Evolutionary conservation across 2,329 filamentous ascomycete species (phyloP), one percentile per base, ranked within the genome.

Genomic region (Hortaea sp.): DNA sequence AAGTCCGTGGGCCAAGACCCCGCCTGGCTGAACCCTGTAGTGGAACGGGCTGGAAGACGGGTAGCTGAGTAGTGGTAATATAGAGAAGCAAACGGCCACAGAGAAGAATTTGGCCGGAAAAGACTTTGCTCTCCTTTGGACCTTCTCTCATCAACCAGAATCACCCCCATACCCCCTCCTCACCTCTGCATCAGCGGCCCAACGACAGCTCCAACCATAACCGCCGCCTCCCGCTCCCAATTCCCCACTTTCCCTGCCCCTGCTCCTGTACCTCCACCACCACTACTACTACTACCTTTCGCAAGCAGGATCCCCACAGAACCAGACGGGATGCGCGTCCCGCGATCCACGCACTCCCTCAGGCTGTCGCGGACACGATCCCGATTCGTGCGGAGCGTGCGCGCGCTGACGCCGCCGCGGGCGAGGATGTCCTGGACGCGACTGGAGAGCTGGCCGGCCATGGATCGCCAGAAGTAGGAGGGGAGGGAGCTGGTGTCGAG

Each of bases 221-320:
- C 89, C 1, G 89, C 88, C 41, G 89, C 84, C 68, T 97, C 92
- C 35, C 90, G 77, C 59, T 95, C 90, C 87, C 88, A 95, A 46
- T 71, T 76, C 69, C 72, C 51, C 64, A 68, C 52, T 60, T 38
- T 73, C 66, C 31, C 64, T 63, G 54, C 63, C 57, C 49, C 51
- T 49, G 61, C 59, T 63, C 45, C 30, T 29, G 29, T 41, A n/a
- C n/a, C 20, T 20, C 20, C 34, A 5, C 47, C 48, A 12, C 38
- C 46, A 62, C 66, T 57, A 70, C 77, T 38, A 20, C 20, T 20
- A 20, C 20, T 20, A 65, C 68, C 71, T 9, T 65, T 62, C 6
- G 60, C 62, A 40, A 79, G 60, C 20, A 20, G 20, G 4, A 20
- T 20, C 20, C 20, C 20, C 20, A 20, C 20, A 0, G 72, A 61